phyloP scores from a whole-genome alignment of 2,329 filamentous ascomycete genomes.

The Aspergillus pseudoterreus region DNA sequence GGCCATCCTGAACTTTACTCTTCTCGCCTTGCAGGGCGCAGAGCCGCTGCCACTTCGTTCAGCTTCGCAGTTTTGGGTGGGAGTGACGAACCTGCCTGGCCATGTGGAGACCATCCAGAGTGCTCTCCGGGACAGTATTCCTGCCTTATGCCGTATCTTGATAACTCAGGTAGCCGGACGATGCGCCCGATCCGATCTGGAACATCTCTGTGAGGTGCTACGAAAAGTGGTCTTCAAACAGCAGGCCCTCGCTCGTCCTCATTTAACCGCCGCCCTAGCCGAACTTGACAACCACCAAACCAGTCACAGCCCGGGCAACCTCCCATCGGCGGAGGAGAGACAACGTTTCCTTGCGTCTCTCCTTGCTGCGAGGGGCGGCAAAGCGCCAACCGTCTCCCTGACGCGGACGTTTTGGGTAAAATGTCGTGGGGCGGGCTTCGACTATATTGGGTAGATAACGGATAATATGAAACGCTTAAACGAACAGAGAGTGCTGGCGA shows the following conservation, averaged over 20 bases:
- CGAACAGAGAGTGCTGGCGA: neutral
- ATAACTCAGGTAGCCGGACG: slow-evolving; percentile 40
- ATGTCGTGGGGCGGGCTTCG: slow-evolving; percentile 41
- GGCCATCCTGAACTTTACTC: slow-evolving; percentile 38
- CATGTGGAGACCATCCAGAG: slow-evolving; percentile 23
- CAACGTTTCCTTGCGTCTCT: slow-evolving; percentile 41
- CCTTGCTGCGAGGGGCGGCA: slow-evolving; percentile 35
- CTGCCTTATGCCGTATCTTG: slow-evolving; percentile 37
- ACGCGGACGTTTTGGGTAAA: slow-evolving; percentile 43
- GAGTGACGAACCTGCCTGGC: slow-evolving; percentile 32
- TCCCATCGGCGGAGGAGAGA: slow-evolving; percentile 33
- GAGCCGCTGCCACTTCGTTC: slow-evolving; percentile 47
- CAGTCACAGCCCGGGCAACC: slow-evolving; percentile 18
- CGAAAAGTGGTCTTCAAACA: slow-evolving; percentile 41
- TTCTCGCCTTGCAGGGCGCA: slow-evolving; percentile 37
- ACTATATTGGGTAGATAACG: slow-evolving; percentile 30
- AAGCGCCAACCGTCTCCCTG: slow-evolving; percentile 35
- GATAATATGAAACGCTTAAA: neutral
- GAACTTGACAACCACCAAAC: slow-evolving; percentile 22
- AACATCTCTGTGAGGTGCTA: slow-evolving; percentile 40
- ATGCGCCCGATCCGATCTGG: slow-evolving; percentile 44
- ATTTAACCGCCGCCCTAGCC: slow-evolving; percentile 35
- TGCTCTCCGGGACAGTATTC: slow-evolving; percentile 34
- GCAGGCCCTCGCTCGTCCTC: slow-evolving; percentile 35
- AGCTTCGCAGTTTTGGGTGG: slow-evolving; percentile 43